Evolutionary conservation across 352 stramenopile species (phyloP).

Genomic region (Phytopythium boreale): DNA sequence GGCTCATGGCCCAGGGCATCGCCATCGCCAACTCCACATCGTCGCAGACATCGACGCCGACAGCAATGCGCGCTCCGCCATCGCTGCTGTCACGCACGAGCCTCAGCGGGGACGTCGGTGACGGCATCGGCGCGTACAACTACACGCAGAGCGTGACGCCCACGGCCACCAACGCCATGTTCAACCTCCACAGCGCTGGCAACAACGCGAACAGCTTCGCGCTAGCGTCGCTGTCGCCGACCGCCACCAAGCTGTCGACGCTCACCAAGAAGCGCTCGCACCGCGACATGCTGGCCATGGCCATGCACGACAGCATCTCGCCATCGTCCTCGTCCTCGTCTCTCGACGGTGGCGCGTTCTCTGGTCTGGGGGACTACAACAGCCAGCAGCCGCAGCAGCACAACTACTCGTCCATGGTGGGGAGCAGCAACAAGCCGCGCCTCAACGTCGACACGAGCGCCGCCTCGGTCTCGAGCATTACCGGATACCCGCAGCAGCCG

Average conservation of each 20-base stretch:
- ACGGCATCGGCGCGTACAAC: slow-evolving; percentile 1
- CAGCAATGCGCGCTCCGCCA: slow-evolving; percentile 28
- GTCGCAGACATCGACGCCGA: slow-evolving; percentile 15
- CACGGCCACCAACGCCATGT: slow-evolving; percentile 1
- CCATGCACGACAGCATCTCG: background rate
- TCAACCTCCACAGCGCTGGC: background rate
- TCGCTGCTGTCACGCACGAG: slow-evolving; percentile 45
- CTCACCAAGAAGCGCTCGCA: slow-evolving; percentile 9
- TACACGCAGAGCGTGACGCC: slow-evolving; percentile 4
- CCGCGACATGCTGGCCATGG: slow-evolving; percentile 3
- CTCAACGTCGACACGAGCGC: slow-evolving; percentile 5
- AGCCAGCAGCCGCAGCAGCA: background rate
- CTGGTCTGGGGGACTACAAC: background rate
- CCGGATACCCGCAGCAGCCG: slow-evolving; percentile 4
- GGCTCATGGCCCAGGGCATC: slow-evolving; percentile 49
- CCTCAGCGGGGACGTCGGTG: slow-evolving; percentile 6
- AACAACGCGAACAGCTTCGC: background rate
- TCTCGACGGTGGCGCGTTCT: background rate
- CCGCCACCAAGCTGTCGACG: slow-evolving; percentile 5
- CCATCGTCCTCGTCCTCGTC: slow-evolving; percentile 1
- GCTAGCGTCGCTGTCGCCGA: slow-evolving; percentile 1
- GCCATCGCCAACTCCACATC: slow-evolving; percentile 38
- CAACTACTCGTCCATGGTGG: background rate
- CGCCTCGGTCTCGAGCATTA: background rate
- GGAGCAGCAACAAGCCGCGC: background rate